Percentiles rank a stretch among this genome's conserved stretches.
Conservation (phyloP, 2,329 filamentous ascomycete genomes). For the Byssothecium circinans region DNA sequence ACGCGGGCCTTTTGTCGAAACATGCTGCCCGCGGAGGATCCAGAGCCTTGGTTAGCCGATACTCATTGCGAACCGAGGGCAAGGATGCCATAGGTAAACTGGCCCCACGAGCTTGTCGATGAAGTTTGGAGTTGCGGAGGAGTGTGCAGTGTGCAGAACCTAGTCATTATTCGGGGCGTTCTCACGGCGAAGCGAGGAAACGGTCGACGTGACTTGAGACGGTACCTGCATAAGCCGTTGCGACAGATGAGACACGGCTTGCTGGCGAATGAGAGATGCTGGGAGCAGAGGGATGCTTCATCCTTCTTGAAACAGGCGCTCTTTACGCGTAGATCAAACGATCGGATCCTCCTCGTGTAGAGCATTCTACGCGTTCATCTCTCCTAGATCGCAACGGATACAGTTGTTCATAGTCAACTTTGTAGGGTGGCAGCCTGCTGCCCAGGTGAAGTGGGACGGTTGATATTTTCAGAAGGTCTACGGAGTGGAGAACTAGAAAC, state of each 20-base stretch:
- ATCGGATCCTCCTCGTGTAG: neutral
- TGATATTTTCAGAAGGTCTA: neutral
- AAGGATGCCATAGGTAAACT: conserved; percentile 24
- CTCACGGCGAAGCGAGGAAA: conserved; percentile 5
- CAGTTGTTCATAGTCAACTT: too few species aligned
- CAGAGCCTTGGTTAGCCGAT: conserved; percentile 21
- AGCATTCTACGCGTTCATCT: neutral
- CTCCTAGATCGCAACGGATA: neutral
- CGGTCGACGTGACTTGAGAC: conserved; percentile 26
- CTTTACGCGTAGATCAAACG: conserved; percentile 7
- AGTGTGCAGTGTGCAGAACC: conserved; percentile 7
- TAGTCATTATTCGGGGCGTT: too few species aligned
- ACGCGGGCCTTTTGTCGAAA: conserved; percentile 14
- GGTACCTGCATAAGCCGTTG: conserved; percentile 36
- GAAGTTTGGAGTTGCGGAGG: conserved; percentile 3
- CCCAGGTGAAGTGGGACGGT: too few species aligned
- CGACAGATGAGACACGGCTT: conserved; percentile 30
- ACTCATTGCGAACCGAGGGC: conserved; percentile 17
- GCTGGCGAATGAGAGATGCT: conserved; percentile 13
- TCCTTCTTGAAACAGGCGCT: conserved; percentile 24
- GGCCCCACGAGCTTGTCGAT: conserved; percentile 11
- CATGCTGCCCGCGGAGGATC: conserved; percentile 16
- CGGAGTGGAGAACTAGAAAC: neutral
- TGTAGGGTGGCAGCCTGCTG: too few species aligned
- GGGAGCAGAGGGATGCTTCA: conserved; percentile 12